Percentiles rank a stretch among this genome's conserved stretches.
Conservation (phyloP, 2,329 filamentous ascomycete species). For the Beauveria australis region DNA sequence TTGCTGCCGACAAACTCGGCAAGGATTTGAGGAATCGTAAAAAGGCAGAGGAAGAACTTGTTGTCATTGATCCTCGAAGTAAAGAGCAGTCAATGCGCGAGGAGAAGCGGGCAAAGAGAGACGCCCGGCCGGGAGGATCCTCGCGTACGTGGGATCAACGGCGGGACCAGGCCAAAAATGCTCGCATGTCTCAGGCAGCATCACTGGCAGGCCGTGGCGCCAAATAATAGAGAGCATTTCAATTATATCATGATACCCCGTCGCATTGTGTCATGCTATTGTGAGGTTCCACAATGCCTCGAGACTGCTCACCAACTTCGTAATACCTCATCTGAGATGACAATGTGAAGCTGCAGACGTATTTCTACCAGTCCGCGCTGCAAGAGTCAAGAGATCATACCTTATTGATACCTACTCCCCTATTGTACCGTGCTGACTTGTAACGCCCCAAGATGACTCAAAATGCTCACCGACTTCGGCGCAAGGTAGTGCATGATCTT, state of each 20-base stretch:
- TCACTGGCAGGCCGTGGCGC: constrained; percentile 50
- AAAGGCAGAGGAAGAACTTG: constrained; percentile 82
- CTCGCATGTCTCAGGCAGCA: constrained; percentile 44
- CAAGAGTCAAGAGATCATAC: no score
- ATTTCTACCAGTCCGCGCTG: background rate
- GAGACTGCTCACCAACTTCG: background rate
- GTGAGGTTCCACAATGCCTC: background rate
- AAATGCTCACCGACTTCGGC: no score
- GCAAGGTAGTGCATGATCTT: no score
- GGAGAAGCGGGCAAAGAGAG: constrained; percentile 52
- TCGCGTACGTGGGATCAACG: constrained; percentile 49
- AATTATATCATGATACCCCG: constrained; percentile 3
- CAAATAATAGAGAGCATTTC: constrained; percentile 26
- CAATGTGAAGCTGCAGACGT: background rate
- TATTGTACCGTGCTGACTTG: no score
- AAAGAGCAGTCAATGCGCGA: constrained; percentile 66
- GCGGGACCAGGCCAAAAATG: constrained; percentile 42
- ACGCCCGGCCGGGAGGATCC: constrained; percentile 42
- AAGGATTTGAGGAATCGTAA: constrained; percentile 87
- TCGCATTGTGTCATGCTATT: background rate
- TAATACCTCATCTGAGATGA: background rate
- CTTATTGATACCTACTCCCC: no score
- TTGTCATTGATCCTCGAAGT: constrained; percentile 88
- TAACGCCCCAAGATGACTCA: no score
- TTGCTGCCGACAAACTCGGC: constrained; percentile 81